Percentiles rank a stretch among this genome's conserved stretches.
phyloP scores from a whole-genome alignment of 2,329 filamentous ascomycete species.

The Aciculosporium take region DNA sequence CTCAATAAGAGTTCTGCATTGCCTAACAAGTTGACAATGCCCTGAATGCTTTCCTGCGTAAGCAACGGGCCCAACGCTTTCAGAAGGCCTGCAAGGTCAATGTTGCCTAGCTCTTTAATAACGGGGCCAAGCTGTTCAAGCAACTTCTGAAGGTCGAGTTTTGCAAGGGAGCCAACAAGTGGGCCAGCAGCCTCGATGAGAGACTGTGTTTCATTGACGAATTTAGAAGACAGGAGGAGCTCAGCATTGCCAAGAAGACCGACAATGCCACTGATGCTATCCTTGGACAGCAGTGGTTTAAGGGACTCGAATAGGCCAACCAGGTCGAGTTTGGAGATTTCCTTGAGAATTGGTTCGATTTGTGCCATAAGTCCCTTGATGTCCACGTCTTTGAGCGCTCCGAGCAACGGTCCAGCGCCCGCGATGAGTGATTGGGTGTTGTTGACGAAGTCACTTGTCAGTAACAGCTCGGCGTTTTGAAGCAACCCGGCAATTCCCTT shows the following conservation, averaged over 20 bases:
- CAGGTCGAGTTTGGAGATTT: conserved; percentile 4
- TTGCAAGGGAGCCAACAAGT: conserved; percentile 18
- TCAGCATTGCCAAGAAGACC: conserved; percentile 19
- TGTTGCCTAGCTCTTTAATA: conserved; percentile 13
- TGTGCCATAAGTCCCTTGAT: conserved; percentile 9
- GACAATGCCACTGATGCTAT: conserved; percentile 13
- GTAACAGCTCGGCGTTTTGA: background rate
- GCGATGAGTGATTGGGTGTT: conserved; percentile 7
- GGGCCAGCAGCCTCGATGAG: conserved; percentile 16
- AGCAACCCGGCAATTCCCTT: conserved; percentile 9
- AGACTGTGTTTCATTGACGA: conserved; percentile 17
- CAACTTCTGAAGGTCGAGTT: conserved; percentile 19
- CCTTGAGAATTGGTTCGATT: conserved; percentile 17
- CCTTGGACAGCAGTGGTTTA: conserved; percentile 10
- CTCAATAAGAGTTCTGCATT: conserved; percentile 19
- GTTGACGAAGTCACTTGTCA: conserved; percentile 11
- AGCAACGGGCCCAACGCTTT: conserved; percentile 17
- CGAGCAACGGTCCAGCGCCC: conserved; percentile 18
- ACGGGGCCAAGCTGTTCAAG: conserved; percentile 20
- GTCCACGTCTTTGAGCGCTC: conserved; percentile 18
- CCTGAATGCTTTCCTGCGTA: conserved; percentile 16
- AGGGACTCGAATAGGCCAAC: conserved; percentile 2
- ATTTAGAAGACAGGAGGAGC: conserved; percentile 16
- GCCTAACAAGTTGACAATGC: conserved; percentile 19
- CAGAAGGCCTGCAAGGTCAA: conserved; percentile 18